Base-by-base conservation (phyloP, 1,284 basidiomycete genomes). In the Wallemia ichthyophaga region DNA sequence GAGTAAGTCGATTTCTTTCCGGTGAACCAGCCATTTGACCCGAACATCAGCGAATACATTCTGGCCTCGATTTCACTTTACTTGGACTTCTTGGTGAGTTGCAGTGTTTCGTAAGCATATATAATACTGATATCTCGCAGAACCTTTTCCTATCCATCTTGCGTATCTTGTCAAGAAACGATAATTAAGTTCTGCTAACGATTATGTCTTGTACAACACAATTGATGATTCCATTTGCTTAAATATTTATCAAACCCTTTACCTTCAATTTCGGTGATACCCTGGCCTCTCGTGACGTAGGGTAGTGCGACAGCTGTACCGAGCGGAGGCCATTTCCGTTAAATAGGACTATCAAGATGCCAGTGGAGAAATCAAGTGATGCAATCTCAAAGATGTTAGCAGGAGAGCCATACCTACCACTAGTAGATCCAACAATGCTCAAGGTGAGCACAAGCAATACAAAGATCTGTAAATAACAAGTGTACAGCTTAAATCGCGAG, bases 1-100 rank as follows among this genome's bases (percentile, higher is more conserved):
- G 69, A 70, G 57, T 25, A 24, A 13, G 24, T 25, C 5, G n/a
- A 48, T 17, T 17, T 48, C n/a, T 21, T 5, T 17, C n/a, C 5
- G 5, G 3, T 15, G n/a, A 48, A 25, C 7, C n/a, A n/a, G n/a
- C n/a, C n/a, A n/a, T 13, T 33, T 59, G 21, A n/a, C 11, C 25
- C 55, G 19, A 55, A 24, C 60, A 63, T 32, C 32, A 64, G 64
- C 56, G 70, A 71, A 28, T 72, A 69, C 69, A 65, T 70, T 1
- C 59, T 71, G 2, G 70, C 68, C 13, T 66, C 64, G 61, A 61
- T 72, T 27, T 66, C 64, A 24, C 66, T 72, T 26, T 72, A 67
- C 60, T 63, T 68, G 58, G 67, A 68, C 63, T 60, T 58, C 17
- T 3, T 27, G 19, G 5, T 2, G 28, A 1, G 58, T 59, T 24